Conservation (phyloP, 129 eudicot genomes). For the Silybum marianum region DNA sequence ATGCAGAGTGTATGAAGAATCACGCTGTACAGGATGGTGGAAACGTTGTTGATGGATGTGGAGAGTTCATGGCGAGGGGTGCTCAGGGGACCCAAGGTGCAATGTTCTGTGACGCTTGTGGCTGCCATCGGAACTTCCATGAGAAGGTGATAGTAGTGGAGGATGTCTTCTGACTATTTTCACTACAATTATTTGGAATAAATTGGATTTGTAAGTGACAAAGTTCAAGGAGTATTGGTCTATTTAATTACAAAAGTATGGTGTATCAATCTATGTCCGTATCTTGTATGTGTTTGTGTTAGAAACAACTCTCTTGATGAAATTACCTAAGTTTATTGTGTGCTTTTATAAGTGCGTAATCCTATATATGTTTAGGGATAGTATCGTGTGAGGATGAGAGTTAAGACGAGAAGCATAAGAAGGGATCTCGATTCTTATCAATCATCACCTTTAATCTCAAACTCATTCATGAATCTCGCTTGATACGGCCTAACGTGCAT, state of each 20-base stretch:
- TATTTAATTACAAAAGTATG: background rate
- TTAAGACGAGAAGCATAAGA: too few relatives aligned
- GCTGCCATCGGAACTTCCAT: constrained; percentile 37
- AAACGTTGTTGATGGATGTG: constrained; percentile 33
- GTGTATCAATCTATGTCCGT: background rate
- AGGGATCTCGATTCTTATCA: too few relatives aligned
- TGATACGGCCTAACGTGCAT: too few relatives aligned
- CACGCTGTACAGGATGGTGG: constrained; percentile 21
- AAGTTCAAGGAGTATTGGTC: background rate
- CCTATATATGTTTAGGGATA: background rate
- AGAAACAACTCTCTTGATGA: constrained; percentile 14
- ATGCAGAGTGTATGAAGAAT: constrained; percentile 35
- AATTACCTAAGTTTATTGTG: background rate
- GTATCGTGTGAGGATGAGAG: too few relatives aligned
- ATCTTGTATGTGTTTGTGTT: background rate
- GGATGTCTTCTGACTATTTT: background rate
- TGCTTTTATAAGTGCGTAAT: constrained; percentile 1
- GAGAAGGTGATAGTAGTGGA: background rate
- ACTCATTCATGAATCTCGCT: too few relatives aligned
- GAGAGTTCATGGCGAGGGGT: constrained; percentile 25
- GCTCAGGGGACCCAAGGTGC: constrained; percentile 29
- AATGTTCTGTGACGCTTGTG: constrained; percentile 29
- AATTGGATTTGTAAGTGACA: constrained; percentile 11
- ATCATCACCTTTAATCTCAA: too few relatives aligned
- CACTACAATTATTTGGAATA: background rate